phyloP scores from a whole-genome alignment of 768 basidiomycete genomes.

The Sutorius australiensis region DNA sequence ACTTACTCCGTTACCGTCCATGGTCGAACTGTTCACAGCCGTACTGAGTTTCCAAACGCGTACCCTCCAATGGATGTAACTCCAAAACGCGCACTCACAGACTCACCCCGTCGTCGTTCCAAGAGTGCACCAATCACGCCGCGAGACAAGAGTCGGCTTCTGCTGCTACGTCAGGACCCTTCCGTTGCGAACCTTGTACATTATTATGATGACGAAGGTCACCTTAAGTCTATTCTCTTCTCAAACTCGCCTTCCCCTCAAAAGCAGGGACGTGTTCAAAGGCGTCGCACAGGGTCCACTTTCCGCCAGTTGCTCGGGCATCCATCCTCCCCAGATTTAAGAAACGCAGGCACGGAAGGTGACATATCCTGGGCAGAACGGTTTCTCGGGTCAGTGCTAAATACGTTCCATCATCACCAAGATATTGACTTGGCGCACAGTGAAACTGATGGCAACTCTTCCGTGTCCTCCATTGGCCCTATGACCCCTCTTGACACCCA shows the following conservation, averaged over 20 bases:
- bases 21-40: constrained; percentile 53
- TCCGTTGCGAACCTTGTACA: constrained; percentile 72
- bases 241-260: constrained; percentile 48
- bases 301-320: constrained; percentile 68
- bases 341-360: constrained; percentile 49
- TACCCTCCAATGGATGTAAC: constrained; percentile 41
- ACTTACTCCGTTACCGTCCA: constrained; percentile 75
- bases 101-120: constrained; percentile 27
- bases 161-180: constrained; percentile 66
- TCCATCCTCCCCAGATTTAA: constrained; percentile 31
- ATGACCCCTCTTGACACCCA: constrained; percentile 45
- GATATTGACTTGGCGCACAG: constrained; percentile 28
- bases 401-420: background rate
- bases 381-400: constrained; percentile 53
- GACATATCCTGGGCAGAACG: constrained; percentile 86
- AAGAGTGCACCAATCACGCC: constrained; percentile 38
- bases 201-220: constrained; percentile 71
- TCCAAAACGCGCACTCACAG: constrained; percentile 26
- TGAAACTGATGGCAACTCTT: constrained; percentile 42
- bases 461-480: constrained; percentile 48
- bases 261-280: constrained; percentile 47
- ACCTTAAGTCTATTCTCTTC: constrained; percentile 57
- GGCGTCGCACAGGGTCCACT: constrained; percentile 64
- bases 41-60: constrained; percentile 64
- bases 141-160: constrained; percentile 50